Evolutionary conservation across 1,284 basidiomycete species (phyloP).

Genomic region (Crocinoboletus sp.): DNA sequence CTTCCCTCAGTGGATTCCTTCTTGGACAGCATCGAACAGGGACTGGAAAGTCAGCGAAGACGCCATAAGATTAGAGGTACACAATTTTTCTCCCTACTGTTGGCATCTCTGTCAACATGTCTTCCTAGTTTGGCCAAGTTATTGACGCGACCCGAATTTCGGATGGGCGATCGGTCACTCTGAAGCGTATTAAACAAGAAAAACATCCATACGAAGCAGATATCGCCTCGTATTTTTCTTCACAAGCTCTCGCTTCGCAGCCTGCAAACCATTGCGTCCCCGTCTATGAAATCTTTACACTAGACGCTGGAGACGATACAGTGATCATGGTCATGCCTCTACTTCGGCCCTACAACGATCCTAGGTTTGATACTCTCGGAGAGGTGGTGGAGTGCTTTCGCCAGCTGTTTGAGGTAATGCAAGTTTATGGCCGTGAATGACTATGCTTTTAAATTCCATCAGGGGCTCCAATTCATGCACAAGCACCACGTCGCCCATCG

Average conservation of each 20-base stretch:
- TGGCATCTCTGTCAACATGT: neutral
- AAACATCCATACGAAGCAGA: conserved; percentile 26
- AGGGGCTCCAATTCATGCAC: conserved; percentile 24
- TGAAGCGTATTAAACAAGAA: neutral
- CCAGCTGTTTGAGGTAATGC: conserved; percentile 36
- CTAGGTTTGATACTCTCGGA: conserved; percentile 32
- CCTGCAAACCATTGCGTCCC: conserved; percentile 35
- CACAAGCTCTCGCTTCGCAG: conserved; percentile 11
- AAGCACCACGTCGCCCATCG: conserved; percentile 14
- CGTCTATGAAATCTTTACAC: conserved; percentile 28
- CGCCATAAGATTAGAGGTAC: neutral
- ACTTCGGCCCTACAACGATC: conserved; percentile 22
- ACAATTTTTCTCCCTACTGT: neutral
- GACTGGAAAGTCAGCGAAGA: conserved; percentile 2
- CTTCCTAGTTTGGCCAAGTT: conserved; percentile 7
- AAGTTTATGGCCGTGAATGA: neutral
- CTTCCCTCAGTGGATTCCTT: conserved; percentile 34
- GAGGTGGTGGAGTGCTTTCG: conserved; percentile 33
- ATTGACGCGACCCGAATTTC: conserved; percentile 34
- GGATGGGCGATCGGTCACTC: conserved; percentile 22
- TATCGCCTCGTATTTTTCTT: conserved; percentile 24
- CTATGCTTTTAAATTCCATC: neutral
- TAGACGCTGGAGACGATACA: conserved; percentile 7
- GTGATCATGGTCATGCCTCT: conserved; percentile 33
- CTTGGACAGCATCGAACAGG: conserved; percentile 28